Evolutionary conservation across 441 rosid genomes (phyloP).

Genomic region (Adansonia rubrostipa): DNA sequence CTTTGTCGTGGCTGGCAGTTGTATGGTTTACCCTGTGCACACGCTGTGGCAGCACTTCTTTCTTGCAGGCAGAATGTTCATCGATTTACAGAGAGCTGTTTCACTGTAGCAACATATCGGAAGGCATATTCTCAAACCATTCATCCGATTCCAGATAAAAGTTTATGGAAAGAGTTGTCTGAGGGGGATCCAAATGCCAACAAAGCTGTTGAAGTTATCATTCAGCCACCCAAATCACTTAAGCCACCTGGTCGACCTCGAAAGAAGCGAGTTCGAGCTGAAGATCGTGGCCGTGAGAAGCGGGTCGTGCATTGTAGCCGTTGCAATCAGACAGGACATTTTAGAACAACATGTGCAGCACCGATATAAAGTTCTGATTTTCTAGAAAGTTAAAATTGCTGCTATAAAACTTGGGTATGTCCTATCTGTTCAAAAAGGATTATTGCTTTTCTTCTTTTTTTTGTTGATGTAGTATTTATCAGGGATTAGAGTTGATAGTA

Average conservation of each 20-base stretch:
- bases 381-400: slow-evolving; percentile 12
- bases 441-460: neutral
- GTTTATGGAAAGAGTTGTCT: slow-evolving; percentile 77
- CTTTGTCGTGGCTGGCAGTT: slow-evolving; percentile 95
- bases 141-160: slow-evolving; percentile 94
- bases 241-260: slow-evolving; percentile 95
- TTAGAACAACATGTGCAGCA: slow-evolving; percentile 94
- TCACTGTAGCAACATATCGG: slow-evolving; percentile 89
- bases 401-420: slow-evolving; percentile 25
- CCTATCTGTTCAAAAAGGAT: slow-evolving; percentile 30
- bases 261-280: slow-evolving; percentile 87
- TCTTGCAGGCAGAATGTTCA: slow-evolving; percentile 98
- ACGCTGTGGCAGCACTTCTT: slow-evolving; percentile 90
- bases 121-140: slow-evolving; percentile 96
- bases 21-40: slow-evolving; percentile 92
- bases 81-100: slow-evolving; percentile 91
- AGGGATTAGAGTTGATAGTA: slow-evolving; percentile 35
- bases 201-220: slow-evolving; percentile 47
- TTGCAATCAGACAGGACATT: slow-evolving; percentile 97
- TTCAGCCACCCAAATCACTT: slow-evolving; percentile 87
- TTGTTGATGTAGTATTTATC: slow-evolving; percentile 26
- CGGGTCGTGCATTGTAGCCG: slow-evolving; percentile 97
- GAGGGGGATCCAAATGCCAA: slow-evolving; percentile 63
- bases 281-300: slow-evolving; percentile 83
- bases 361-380: slow-evolving; percentile 57